phyloP scores from a whole-genome alignment of 2,329 filamentous ascomycete species.

The Sporothrix humicola region DNA sequence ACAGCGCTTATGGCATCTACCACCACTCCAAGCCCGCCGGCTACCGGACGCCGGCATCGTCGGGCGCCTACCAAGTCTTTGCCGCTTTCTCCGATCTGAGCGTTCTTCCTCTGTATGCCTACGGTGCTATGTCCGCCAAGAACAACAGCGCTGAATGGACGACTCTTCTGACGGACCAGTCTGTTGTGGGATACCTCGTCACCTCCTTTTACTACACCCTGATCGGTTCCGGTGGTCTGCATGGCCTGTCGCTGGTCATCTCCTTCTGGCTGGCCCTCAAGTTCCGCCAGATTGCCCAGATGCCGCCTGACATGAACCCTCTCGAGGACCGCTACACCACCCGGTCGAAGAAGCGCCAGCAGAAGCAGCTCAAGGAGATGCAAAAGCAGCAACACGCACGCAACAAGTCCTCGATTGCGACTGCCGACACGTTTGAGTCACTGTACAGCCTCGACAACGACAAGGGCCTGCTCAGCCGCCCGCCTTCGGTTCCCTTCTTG shows the following conservation, averaged over 20 bases:
- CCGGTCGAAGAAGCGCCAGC: constrained; percentile 48
- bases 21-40: constrained; percentile 75
- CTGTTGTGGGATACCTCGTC: constrained; percentile 64
- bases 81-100: constrained; percentile 72
- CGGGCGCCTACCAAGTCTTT: constrained; percentile 89
- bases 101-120: constrained; percentile 61
- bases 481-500: constrained; percentile 74
- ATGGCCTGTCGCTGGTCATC: constrained; percentile 71
- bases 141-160: constrained; percentile 63
- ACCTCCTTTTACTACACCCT: constrained; percentile 72
- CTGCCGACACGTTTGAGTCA: constrained; percentile 47
- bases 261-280: constrained; percentile 76
- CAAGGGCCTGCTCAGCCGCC: constrained; percentile 52
- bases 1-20: constrained; percentile 78
- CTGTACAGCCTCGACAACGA: constrained; percentile 59
- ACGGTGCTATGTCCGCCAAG: constrained; percentile 56
- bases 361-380: constrained; percentile 23
- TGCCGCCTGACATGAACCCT: constrained; percentile 96
- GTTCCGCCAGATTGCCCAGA: constrained; percentile 79
- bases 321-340: constrained; percentile 85
- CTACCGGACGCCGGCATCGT: constrained; percentile 75
- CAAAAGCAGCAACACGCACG: constrained; percentile 65
- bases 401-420: constrained; percentile 66
- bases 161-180: constrained; percentile 66
- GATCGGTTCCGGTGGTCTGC: constrained; percentile 67